Conservation (phyloP, 2,329 filamentous ascomycete species). For the Fusarium buharicum region DNA sequence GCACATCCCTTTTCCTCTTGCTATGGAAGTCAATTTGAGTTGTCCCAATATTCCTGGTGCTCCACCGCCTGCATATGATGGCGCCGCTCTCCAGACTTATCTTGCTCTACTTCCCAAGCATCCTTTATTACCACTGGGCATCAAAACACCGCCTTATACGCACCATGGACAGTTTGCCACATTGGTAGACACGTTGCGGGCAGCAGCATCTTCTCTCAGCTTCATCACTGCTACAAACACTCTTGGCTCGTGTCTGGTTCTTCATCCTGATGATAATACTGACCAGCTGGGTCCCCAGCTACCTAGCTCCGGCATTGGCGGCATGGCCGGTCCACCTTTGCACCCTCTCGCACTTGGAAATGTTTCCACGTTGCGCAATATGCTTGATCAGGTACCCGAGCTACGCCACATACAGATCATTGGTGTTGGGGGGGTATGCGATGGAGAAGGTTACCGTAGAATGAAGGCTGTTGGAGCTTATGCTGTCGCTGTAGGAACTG, state of each 20-base stretch:
- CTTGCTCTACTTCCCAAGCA: slow-evolving; percentile 58
- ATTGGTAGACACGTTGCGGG: slow-evolving; percentile 63
- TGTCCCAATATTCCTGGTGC: slow-evolving; percentile 78
- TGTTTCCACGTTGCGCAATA: slow-evolving; percentile 70
- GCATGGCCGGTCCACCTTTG: slow-evolving; percentile 76
- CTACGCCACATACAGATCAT: slow-evolving; percentile 70
- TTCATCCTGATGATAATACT: slow-evolving; percentile 49
- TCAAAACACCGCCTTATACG: slow-evolving; percentile 83
- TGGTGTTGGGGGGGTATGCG: slow-evolving; percentile 77
- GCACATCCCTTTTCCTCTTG: slow-evolving; percentile 61
- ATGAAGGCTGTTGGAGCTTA: slow-evolving; percentile 74
- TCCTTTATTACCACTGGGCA: slow-evolving; percentile 60
- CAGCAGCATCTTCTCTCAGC: slow-evolving; percentile 54
- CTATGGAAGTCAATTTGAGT: slow-evolving; percentile 81
- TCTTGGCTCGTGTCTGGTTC: slow-evolving; percentile 73
- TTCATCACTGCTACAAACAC: slow-evolving; percentile 82
- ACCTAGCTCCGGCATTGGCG: slow-evolving; percentile 70
- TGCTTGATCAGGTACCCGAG: slow-evolving; percentile 63
- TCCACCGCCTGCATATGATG: slow-evolving; percentile 77
- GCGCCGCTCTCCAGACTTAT: slow-evolving; percentile 62
- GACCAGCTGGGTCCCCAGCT: slow-evolving; percentile 54
- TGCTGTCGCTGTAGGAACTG: slow-evolving; percentile 76
- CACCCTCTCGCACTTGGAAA: slow-evolving; percentile 81
- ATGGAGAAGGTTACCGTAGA: slow-evolving; percentile 68
- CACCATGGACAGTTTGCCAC: slow-evolving; percentile 71